Evolutionary conservation across 2,329 filamentous ascomycete genomes (phyloP).

Genomic region (Colletotrichum lindemuthianum): DNA sequence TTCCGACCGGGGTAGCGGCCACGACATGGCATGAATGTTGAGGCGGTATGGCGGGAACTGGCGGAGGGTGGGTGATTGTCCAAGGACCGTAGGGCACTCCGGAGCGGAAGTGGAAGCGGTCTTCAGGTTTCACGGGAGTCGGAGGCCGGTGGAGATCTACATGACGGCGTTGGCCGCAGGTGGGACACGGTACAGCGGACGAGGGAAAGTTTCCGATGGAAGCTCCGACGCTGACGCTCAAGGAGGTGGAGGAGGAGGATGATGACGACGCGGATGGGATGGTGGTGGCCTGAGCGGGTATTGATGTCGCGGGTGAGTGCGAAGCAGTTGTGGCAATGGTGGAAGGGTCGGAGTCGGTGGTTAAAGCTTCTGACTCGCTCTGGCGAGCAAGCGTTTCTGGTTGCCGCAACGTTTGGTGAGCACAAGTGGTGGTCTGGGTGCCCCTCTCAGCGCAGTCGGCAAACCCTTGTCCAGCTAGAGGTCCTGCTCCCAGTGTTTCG

Average conservation of each 20-base stretch:
- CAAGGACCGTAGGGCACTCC: slow-evolving; percentile 31
- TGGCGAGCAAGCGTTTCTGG: slow-evolving; percentile 18
- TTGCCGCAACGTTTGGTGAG: slow-evolving; percentile 18
- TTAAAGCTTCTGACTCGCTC: slow-evolving; percentile 20
- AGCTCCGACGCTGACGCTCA: slow-evolving; percentile 29
- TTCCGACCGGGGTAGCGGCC: background rate
- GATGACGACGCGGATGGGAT: slow-evolving; percentile 16
- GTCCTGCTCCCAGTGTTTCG: background rate
- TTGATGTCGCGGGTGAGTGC: slow-evolving; percentile 25
- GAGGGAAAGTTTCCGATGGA: slow-evolving; percentile 30
- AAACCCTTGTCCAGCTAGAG: background rate
- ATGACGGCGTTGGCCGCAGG: slow-evolving; percentile 32
- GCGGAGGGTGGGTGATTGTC: slow-evolving; percentile 28
- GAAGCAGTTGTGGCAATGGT: slow-evolving; percentile 19
- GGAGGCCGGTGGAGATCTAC: slow-evolving; percentile 31
- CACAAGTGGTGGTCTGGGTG: slow-evolving; percentile 23
- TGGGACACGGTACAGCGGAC: slow-evolving; percentile 27
- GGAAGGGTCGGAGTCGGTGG: slow-evolving; percentile 22
- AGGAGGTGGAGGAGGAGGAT: slow-evolving; percentile 29
- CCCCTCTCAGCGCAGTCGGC: slow-evolving; percentile 19
- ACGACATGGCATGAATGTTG: background rate
- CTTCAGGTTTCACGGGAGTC: slow-evolving; percentile 33
- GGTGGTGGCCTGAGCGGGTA: slow-evolving; percentile 29
- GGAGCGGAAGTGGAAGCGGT: slow-evolving; percentile 32
- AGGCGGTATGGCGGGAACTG: background rate